These are phyloP conservation scores for Albophoma yamanashiensis DNA, from an alignment of 2,329 filamentous ascomycete genomes.

Conservation along the genomic window DNA sequence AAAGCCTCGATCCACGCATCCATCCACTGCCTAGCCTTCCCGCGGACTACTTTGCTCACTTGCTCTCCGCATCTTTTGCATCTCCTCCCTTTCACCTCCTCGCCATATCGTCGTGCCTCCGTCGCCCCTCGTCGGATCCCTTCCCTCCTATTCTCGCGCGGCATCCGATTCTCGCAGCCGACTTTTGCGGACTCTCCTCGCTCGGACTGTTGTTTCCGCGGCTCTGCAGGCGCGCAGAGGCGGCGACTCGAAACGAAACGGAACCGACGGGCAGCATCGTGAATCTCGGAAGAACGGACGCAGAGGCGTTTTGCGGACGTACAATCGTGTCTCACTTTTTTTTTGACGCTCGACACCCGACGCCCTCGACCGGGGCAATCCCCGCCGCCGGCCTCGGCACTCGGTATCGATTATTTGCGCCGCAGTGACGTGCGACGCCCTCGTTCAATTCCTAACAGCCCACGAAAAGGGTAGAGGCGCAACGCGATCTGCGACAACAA, in stretches of 20 bases:
- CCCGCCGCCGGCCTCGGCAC: background rate
- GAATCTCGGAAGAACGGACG: background rate
- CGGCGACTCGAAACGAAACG: background rate
- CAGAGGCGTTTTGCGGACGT: background rate
- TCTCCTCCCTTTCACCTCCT: background rate
- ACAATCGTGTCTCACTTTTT: background rate
- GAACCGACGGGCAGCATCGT: background rate
- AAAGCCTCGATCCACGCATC: background rate
- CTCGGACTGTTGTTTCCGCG: background rate
- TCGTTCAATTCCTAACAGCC: background rate
- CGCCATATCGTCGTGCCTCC: background rate
- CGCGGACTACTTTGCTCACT: background rate
- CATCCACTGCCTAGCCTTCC: background rate
- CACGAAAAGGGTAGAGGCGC: background rate
- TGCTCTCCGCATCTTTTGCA: background rate
- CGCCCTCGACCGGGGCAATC: background rate
- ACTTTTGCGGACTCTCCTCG: background rate
- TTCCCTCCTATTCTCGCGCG: background rate
- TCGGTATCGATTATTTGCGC: background rate
- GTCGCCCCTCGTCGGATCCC: background rate
- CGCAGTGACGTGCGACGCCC: background rate
- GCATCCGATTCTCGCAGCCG: background rate
- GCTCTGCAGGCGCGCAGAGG: background rate
- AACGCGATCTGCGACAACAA: slow-evolving; percentile 2
- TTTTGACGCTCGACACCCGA: background rate